A percentile compares a stretch with the other conserved stretches of the same genome.
phyloP scores from a whole-genome alignment of 495 filamentous ascomycete species.

The Aspergillus haitiensis region DNA sequence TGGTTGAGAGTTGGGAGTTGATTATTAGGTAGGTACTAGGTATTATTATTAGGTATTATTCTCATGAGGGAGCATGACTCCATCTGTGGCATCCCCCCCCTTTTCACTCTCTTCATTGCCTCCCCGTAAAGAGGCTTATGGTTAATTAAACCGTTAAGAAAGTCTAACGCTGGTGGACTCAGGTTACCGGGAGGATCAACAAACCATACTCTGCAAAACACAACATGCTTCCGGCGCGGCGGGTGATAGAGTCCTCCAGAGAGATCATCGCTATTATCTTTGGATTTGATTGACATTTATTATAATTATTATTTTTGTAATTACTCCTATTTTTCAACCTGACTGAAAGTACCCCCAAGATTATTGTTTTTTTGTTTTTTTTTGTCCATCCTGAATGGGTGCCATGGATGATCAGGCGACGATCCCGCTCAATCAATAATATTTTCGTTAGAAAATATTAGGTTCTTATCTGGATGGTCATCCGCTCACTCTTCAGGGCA shows the following conservation, averaged over 20 bases:
- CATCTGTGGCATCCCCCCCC: too few species aligned
- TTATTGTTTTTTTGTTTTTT: background rate
- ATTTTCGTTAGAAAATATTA: background rate
- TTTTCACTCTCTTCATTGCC: background rate
- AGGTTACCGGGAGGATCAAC: slow-evolving; percentile 18
- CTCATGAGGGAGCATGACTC: too few species aligned
- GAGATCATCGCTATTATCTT: background rate
- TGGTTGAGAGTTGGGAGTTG: too few species aligned
- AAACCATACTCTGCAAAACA: slow-evolving; percentile 18
- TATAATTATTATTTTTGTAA: background rate
- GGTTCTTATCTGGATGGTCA: too few species aligned
- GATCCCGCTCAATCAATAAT: slow-evolving; percentile 4
- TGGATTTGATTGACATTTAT: background rate
- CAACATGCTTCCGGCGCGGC: slow-evolving; percentile 20
- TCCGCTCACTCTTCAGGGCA: slow-evolving; percentile 5
- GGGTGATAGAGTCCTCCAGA: slow-evolving; percentile 1
- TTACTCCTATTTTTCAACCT: background rate
- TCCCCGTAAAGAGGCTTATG: background rate
- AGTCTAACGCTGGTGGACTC: slow-evolving; percentile 13
- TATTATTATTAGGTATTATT: too few species aligned
- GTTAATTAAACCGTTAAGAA: slow-evolving; percentile 5
- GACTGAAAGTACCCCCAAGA: background rate
- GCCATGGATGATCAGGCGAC: background rate
- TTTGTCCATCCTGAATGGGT: background rate
- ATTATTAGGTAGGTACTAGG: too few species aligned